Evolutionary conservation across 192 early-diverging fungal species (phyloP), one percentile per base, ranked within the genome.

Genomic region (Cetraspora pellucida): DNA sequence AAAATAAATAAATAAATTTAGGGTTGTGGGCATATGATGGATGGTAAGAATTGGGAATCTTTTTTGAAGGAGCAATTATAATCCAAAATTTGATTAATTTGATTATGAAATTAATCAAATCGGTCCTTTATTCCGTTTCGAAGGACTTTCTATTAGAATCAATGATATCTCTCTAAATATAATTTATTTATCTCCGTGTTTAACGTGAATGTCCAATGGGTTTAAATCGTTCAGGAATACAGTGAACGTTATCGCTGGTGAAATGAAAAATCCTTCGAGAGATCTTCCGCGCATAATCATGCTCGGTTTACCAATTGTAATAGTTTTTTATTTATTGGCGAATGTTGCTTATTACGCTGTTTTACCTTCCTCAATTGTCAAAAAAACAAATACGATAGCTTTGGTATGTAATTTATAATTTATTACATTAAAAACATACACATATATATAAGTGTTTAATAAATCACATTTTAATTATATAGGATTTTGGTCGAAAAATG

Each of bases 271-370:
- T 58, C 95, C 95, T 31, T 86, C 90, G 9, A 88, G 89, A 31
- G 95, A 94, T 74, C 80, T 95, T 52, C 93, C 93, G 16, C 87
- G 89, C 72, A 91, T 94, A 6, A 91, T 92, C n/a, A 88, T 92
- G 73, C 87, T 91, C 19, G 90, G 93, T 0, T 85, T 96, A 19
- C 87, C 86, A 6, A 79, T 93, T 44, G 90, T 93, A 30, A 88
- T 93, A 2, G 58, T 90, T 17, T 89, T 90, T 27, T 96, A 96
- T 79, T 80, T 95, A 10, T 78, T 95, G 75, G 90, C 93, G 37
- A 94, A 95, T 77, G 87, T 93, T 2, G 92, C 95, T 1, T 96
- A 93, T 77, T 91, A 94, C 60, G 87, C 90, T 10, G 95, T 92
- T 0, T 84, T 96, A 27, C 89, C 91, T 10, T 84, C 90, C 27